Conservation (phyloP, 108 stramenopile genomes). For the Nitzschia sp. region DNA sequence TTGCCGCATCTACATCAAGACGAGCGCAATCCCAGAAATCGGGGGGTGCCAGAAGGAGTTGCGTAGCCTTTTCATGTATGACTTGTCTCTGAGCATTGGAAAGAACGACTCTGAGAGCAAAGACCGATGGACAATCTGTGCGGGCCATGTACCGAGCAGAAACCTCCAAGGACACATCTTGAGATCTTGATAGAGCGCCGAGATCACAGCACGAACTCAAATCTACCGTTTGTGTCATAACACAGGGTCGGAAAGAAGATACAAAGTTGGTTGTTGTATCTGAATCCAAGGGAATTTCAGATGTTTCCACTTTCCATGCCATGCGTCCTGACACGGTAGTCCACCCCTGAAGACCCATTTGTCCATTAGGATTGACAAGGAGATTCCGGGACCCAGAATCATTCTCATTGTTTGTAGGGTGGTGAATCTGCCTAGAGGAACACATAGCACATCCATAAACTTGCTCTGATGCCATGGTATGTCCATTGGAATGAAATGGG, state of each 20-base stretch:
- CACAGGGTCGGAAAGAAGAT: conserved; percentile 42
- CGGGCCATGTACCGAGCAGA: conserved; percentile 66
- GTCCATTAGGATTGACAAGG: conserved; percentile 60
- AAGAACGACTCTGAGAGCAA: conserved; percentile 42
- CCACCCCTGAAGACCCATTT: conserved; percentile 49
- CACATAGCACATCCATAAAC: conserved; percentile 59
- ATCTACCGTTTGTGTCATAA: conserved; percentile 52
- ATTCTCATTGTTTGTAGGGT: background rate
- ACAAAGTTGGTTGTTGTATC: conserved; percentile 57
- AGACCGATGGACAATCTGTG: conserved; percentile 69
- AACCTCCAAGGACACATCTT: conserved; percentile 35
- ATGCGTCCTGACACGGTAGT: conserved; percentile 4
- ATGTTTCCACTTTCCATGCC: conserved; percentile 44
- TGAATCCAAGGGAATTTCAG: conserved; percentile 40
- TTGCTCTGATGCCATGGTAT: conserved; percentile 53
- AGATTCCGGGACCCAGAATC: conserved; percentile 57
- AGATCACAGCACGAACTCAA: conserved; percentile 1
- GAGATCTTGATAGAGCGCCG: background rate
- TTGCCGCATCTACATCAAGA: conserved; percentile 32
- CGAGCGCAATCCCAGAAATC: conserved; percentile 60
- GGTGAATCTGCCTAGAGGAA: background rate
- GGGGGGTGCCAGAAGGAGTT: conserved; percentile 42
- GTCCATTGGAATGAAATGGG: conserved; percentile 55
- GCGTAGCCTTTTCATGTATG: conserved; percentile 26
- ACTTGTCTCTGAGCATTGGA: conserved; percentile 15